A percentile compares a stretch with the other conserved stretches of the same genome.
Evolutionary conservation across 768 basidiomycete genomes (phyloP).

Genomic region (Piloderma croceum): DNA sequence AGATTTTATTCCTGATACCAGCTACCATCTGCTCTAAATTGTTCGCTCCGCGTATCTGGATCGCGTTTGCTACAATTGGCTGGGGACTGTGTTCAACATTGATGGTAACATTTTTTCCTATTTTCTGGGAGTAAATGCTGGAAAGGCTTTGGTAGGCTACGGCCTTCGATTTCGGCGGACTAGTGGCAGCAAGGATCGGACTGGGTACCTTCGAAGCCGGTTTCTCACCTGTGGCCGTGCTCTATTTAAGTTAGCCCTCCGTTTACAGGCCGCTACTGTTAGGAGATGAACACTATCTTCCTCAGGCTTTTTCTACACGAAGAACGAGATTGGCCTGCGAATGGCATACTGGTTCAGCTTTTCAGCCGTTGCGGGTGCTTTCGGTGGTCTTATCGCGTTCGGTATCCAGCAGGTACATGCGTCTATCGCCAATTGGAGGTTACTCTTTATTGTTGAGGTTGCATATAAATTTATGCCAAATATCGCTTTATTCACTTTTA

Average conservation of each 20-base stretch:
- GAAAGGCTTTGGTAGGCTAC: constrained; percentile 41
- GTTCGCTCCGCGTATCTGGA: constrained; percentile 61
- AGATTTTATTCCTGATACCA: constrained; percentile 71
- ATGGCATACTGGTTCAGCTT: neutral
- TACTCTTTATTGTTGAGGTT: constrained; percentile 73
- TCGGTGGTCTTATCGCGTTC: constrained; percentile 61
- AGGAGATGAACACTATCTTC: too few species aligned
- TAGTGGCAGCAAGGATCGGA: constrained; percentile 52
- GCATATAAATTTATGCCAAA: too few species aligned
- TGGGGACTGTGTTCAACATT: constrained; percentile 76
- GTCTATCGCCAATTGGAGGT: constrained; percentile 48
- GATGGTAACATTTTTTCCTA: constrained; percentile 44
- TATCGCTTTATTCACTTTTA: too few species aligned
- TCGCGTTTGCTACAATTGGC: constrained; percentile 58
- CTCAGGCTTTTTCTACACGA: constrained; percentile 77
- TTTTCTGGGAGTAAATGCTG: neutral
- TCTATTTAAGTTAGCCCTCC: too few species aligned
- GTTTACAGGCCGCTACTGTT: too few species aligned
- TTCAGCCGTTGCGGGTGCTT: neutral
- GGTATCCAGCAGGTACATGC: constrained; percentile 61
- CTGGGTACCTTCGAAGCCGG: constrained; percentile 77
- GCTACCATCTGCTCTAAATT: constrained; percentile 62
- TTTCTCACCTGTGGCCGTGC: constrained; percentile 71
- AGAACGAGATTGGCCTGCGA: constrained; percentile 64
- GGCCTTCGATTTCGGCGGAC: constrained; percentile 52